phyloP scores from a whole-genome alignment of 805 yeast genomes.

The Pichia manshurica region DNA sequence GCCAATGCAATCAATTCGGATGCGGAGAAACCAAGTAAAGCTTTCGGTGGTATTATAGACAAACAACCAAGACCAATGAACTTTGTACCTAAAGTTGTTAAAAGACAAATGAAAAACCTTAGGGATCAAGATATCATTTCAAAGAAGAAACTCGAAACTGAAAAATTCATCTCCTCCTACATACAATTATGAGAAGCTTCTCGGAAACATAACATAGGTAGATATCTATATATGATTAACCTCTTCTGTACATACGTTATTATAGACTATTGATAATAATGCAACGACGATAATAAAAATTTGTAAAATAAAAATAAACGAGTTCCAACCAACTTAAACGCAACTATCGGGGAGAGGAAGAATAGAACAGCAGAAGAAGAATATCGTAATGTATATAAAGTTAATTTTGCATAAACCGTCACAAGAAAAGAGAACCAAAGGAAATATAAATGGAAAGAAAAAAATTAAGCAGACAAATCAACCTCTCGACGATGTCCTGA shows the following conservation, averaged over 20 bases:
- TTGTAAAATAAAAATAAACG: too few species aligned
- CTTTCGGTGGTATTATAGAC: constrained; percentile 66
- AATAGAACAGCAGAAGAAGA: too few species aligned
- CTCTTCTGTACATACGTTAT: background rate
- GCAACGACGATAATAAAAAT: too few species aligned
- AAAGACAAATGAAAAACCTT: constrained; percentile 41
- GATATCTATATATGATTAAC: too few species aligned
- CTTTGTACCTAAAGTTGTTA: constrained; percentile 49
- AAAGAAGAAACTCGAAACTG: constrained; percentile 25
- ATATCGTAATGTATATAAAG: too few species aligned
- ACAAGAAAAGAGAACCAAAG: background rate
- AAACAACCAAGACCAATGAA: constrained; percentile 55
- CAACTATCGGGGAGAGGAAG: too few species aligned
- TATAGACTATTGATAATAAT: too few species aligned
- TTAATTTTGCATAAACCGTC: too few species aligned
- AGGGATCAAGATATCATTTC: constrained; percentile 32
- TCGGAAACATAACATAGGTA: too few species aligned
- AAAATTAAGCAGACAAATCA: background rate
- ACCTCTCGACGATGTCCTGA: constrained; percentile 1
- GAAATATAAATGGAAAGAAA: background rate
- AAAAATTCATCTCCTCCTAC: constrained; percentile 30
- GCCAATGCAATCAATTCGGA: constrained; percentile 58
- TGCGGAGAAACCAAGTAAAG: constrained; percentile 55
- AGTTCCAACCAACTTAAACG: too few species aligned
- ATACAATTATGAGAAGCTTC: constrained; percentile 1